Conservation (phyloP, 345 rosid species). For the Populus deltoides region DNA sequence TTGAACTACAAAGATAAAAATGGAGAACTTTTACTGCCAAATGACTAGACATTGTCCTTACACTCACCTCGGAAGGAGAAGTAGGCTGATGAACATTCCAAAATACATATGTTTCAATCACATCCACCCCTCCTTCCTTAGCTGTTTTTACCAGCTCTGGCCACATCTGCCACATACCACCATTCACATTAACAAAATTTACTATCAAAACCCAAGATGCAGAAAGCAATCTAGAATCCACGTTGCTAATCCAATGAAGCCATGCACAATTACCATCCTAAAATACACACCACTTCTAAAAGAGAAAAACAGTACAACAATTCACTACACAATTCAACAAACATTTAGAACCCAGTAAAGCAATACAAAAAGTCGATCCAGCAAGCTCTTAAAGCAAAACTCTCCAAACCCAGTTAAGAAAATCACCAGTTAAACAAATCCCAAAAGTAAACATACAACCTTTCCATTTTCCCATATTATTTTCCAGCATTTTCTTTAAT, state of each 20-base stretch:
- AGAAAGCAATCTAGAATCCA: not conserved
- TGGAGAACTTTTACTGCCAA: not conserved
- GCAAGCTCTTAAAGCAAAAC: too few relatives aligned
- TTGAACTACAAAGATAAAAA: not conserved
- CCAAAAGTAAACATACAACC: too few relatives aligned
- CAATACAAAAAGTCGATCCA: not conserved
- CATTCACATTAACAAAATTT: not conserved
- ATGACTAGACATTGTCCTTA: not conserved
- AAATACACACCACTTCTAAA: too few relatives aligned
- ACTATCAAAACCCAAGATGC: not conserved
- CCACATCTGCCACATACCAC: constrained; percentile 66
- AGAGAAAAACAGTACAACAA: too few relatives aligned
- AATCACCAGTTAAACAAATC: too few relatives aligned
- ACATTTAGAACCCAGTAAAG: not conserved
- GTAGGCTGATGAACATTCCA: constrained; percentile 90
- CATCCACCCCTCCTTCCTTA: constrained; percentile 83
- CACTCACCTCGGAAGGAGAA: constrained; percentile 60
- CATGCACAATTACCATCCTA: too few relatives aligned
- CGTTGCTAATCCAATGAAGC: not conserved
- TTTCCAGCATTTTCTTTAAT: not conserved
- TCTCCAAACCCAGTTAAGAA: too few relatives aligned
- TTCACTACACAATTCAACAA: not conserved
- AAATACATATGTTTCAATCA: constrained; percentile 82
- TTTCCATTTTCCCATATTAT: too few relatives aligned
- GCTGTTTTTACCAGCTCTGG: constrained; percentile 79